Conservation (phyloP, 2,329 filamentous ascomycete species). For the Colletotrichum viniferum region DNA sequence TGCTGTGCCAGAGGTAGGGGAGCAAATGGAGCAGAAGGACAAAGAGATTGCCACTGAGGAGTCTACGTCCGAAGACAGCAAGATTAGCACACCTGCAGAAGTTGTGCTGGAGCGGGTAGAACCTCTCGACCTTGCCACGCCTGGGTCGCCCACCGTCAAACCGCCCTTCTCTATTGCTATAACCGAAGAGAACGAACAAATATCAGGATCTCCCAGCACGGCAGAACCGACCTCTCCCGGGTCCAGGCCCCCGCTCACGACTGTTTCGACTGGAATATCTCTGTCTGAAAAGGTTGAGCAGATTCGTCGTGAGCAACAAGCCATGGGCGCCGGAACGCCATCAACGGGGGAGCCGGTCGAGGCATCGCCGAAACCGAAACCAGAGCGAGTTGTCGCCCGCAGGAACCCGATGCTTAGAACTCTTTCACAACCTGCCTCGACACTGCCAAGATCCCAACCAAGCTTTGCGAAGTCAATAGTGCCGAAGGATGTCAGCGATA, state of each 20-base stretch:
- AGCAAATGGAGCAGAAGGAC: not conserved
- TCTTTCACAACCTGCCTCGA: slow-evolving; percentile 55
- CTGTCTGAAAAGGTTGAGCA: slow-evolving; percentile 55
- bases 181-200: slow-evolving; percentile 1
- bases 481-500: slow-evolving; percentile 37
- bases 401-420: slow-evolving; percentile 57
- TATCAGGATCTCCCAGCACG: not conserved
- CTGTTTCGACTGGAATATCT: slow-evolving; percentile 23
- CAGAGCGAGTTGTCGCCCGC: slow-evolving; percentile 45
- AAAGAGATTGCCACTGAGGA: slow-evolving; percentile 19
- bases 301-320: slow-evolving; percentile 54
- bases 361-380: slow-evolving; percentile 24
- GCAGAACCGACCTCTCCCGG: not conserved
- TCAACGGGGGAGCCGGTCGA: slow-evolving; percentile 24
- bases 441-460: slow-evolving; percentile 51
- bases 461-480: slow-evolving; percentile 44
- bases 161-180: slow-evolving; percentile 10
- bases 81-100: slow-evolving; percentile 33
- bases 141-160: slow-evolving; percentile 34
- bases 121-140: slow-evolving; percentile 53
- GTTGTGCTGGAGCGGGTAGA: slow-evolving; percentile 51
- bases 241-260: not conserved
- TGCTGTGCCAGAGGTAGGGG: not conserved
- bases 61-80: slow-evolving; percentile 32
- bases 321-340: slow-evolving; percentile 34